A percentile compares a stretch with the other conserved stretches of the same genome.
These are phyloP conservation scores for Pseudogymnoascus sp. DNA, from an alignment of 2,329 filamentous ascomycete species.

Conservation along the genomic window DNA sequence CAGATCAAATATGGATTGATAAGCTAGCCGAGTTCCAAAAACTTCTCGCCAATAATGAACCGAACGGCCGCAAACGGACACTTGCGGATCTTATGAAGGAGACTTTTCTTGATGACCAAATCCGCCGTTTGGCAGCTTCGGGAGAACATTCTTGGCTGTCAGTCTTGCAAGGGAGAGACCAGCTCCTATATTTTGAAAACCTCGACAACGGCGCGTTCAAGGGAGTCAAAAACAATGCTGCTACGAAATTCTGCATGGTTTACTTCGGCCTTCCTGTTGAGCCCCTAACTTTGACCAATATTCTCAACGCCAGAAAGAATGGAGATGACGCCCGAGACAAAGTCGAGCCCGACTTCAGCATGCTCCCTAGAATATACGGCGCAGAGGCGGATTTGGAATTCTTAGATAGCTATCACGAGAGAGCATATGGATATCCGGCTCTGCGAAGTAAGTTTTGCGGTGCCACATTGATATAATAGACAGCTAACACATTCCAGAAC, in stretches of 20 bases:
- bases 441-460: conserved; percentile 20
- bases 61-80: background rate
- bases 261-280: conserved; percentile 25
- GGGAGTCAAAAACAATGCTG: conserved; percentile 19
- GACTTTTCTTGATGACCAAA: background rate
- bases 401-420: conserved; percentile 23
- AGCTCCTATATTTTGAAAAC: conserved; percentile 16
- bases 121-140: conserved; percentile 12
- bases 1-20: conserved; percentile 13
- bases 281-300: conserved; percentile 21
- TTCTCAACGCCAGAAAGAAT: conserved; percentile 13
- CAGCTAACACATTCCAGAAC: background rate
- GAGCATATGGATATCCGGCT: conserved; percentile 20
- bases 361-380: conserved; percentile 18
- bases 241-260: conserved; percentile 26
- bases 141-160: conserved; percentile 13
- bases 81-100: conserved; percentile 10
- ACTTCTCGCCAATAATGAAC: conserved; percentile 5
- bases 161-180: conserved; percentile 10
- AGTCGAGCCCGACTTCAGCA: conserved; percentile 9
- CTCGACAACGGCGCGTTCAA: conserved; percentile 16
- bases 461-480: background rate
- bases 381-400: conserved; percentile 24
- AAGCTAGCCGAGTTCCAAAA: conserved; percentile 7
- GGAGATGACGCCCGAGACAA: conserved; percentile 15